Base-by-base conservation (phyloP, 2,329 filamentous ascomycete genomes). In the Fusarium tupiense region DNA sequence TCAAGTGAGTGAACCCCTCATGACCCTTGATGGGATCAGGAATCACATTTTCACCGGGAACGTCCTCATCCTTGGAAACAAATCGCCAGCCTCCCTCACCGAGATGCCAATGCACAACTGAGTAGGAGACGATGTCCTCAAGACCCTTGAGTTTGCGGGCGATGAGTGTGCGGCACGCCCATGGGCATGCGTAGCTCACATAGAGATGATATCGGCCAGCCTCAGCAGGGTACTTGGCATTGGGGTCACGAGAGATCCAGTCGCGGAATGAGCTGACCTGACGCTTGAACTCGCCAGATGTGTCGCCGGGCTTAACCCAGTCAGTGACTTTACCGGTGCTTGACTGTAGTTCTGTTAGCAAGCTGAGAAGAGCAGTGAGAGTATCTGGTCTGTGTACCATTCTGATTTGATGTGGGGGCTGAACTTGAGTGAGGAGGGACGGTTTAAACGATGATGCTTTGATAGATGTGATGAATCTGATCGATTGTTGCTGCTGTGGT, bases 21-120 rank as follows among this genome's bases (percentile, higher is more conserved):
- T 92, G 93, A 49, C 90, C 92, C 69, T 93, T 89, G 11, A 95
- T 78, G 65, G 93, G 90, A 84, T 91, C 88, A 56, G 92, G 90
- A 29, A 91, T 82, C 50, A 93, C 92, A 63, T 91, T 91, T 19
- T 88, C 88, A 43, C 89, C 90, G 3, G 85, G 87, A 72, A 90
- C 85, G 33, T 80, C 84, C 71, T 90, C 89, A 26, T 91, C 66
- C 3, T 91, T 63, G 1, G 91, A 93, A 10, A 89, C 89, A 82
- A 98, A 98, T 58, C 94, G 92, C 95, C 95, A 98, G 71, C 95
- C 90, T 38, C 87, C 85, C 52, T 91, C 81, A 35, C 83, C 88
- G 85, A 98, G 91, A 78, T 98, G 92, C 96, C 95, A 98, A 84
- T 98, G 95, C 61, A 98, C 95, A n/a, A 90, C 91, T 1, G 94